A percentile compares a stretch with the other conserved stretches of the same genome.
phyloP scores from a whole-genome alignment of 139 green algal species.

The Eudorina sp. region DNA sequence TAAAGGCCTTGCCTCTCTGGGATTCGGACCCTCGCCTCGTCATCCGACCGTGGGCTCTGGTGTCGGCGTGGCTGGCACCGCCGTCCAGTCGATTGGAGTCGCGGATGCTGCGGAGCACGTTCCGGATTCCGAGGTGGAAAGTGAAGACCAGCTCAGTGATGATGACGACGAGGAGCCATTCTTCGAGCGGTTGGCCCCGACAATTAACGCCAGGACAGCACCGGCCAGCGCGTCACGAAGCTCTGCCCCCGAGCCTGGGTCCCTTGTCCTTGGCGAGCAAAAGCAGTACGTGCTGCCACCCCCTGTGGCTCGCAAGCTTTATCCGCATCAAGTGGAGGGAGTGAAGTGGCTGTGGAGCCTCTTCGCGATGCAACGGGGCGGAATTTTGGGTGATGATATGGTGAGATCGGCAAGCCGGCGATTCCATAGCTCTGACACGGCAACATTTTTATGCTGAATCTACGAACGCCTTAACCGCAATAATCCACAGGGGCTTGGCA shows the following conservation, averaged over 20 bases:
- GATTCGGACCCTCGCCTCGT: background rate
- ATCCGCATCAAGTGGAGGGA: constrained; percentile 81
- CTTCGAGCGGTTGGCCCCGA: background rate
- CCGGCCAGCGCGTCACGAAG: background rate
- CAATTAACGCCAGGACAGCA: background rate
- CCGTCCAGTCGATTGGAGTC: too few relatives aligned
- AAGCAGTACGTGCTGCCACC: constrained; percentile 57
- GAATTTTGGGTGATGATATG: constrained; percentile 90
- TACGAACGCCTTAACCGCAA: background rate
- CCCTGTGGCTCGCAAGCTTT: constrained; percentile 69
- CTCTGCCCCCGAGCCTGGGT: background rate
- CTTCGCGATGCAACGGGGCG: constrained; percentile 67
- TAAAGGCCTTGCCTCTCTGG: background rate
- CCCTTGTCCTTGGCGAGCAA: background rate
- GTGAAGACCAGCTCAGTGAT: too few relatives aligned
- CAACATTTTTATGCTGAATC: background rate
- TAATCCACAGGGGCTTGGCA: constrained; percentile 60
- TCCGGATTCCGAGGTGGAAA: too few relatives aligned
- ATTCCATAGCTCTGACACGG: background rate
- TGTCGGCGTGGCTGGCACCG: background rate
- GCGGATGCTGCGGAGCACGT: background rate
- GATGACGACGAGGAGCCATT: background rate
- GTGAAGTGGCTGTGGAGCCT: constrained; percentile 89
- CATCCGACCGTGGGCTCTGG: background rate
- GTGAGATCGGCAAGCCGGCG: too few relatives aligned